These are phyloP conservation scores for Rhizopus stolonifer DNA, from an alignment of 371 early-diverging fungal species.

Conservation along the genomic window DNA sequence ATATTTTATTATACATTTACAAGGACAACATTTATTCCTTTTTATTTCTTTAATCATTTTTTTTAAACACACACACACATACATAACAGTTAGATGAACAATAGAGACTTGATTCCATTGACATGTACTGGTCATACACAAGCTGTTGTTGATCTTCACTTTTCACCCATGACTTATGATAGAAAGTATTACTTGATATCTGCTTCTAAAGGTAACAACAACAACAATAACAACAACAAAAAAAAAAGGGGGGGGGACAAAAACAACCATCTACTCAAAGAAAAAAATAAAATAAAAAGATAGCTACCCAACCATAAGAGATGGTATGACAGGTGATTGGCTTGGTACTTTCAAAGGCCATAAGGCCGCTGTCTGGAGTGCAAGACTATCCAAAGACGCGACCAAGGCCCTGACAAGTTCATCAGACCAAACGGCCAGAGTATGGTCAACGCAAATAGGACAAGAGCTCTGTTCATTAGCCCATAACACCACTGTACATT, in stretches of 20 bases:
- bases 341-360: conserved; percentile 87
- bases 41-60: conserved; percentile 4
- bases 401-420: conserved; percentile 82
- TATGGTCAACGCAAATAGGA: conserved; percentile 83
- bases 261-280: no score
- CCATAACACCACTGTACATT: conserved; percentile 82
- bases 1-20: background rate
- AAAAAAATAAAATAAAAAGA: no score
- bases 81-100: background rate
- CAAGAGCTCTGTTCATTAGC: conserved; percentile 65
- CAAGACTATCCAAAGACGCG: conserved; percentile 74
- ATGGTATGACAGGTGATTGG: conserved; percentile 90
- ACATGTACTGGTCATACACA: conserved; percentile 88
- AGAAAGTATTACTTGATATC: conserved; percentile 78
- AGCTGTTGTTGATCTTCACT: conserved; percentile 85
- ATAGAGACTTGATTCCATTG: conserved; percentile 57
- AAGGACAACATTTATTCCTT: background rate
- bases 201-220: conserved; percentile 92
- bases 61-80: background rate
- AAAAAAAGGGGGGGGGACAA: no score
- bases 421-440: conserved; percentile 87
- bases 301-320: conserved; percentile 82
- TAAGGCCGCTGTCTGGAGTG: conserved; percentile 90
- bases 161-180: conserved; percentile 67
- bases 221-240: no score